Percentiles rank a stretch among this genome's conserved stretches.
Conservation (phyloP, 306 rosid genomes). For the Betula pendula region DNA sequence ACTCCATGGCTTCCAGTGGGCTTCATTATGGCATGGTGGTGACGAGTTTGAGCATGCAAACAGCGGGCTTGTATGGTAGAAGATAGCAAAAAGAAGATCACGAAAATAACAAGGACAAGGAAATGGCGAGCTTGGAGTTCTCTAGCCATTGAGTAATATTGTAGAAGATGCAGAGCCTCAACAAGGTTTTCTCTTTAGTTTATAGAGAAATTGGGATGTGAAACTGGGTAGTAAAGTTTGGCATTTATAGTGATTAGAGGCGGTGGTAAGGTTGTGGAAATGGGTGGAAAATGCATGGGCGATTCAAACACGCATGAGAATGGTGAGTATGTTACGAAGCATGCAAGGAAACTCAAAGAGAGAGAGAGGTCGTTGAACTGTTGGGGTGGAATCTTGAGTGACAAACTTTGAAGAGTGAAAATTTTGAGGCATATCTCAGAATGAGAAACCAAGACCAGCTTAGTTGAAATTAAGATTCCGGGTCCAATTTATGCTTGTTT, state of each 20-base stretch:
- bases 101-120: conserved; percentile 16
- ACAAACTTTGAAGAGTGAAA: neutral
- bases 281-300: neutral
- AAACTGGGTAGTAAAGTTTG: neutral
- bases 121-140: conserved; percentile 7
- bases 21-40: neutral
- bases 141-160: neutral
- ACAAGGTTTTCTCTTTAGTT: neutral
- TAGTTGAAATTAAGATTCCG: neutral
- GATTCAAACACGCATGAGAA: neutral
- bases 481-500: neutral
- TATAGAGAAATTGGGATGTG: neutral
- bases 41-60: conserved; percentile 6
- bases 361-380: neutral
- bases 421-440: neutral
- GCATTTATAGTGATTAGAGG: neutral
- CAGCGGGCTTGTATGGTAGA: conserved; percentile 23
- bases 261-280: neutral
- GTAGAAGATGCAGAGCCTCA: too few species aligned
- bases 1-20: conserved; percentile 12
- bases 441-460: neutral
- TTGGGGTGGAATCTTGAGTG: neutral
- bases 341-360: neutral
- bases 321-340: neutral
- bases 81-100: conserved; percentile 23